phyloP scores from a whole-genome alignment of 768 basidiomycete genomes.

The Daedalea quercina region DNA sequence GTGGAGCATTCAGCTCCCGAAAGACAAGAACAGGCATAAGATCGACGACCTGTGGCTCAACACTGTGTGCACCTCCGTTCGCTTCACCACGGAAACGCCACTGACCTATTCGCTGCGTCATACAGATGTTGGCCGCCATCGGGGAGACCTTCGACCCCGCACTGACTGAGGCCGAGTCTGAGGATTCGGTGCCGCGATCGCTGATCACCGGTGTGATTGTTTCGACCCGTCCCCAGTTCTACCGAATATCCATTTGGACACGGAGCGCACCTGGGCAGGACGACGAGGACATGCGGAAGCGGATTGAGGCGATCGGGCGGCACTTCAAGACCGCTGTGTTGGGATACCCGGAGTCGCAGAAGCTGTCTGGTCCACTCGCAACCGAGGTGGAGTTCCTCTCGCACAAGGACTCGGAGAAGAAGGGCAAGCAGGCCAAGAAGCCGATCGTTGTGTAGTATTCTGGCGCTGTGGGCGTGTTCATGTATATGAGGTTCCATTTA shows the following conservation, averaged over 20 bases:
- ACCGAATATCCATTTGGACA: conserved; percentile 97
- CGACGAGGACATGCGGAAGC: conserved; percentile 58
- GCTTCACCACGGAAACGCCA: neutral
- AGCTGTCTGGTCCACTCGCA: conserved; percentile 78
- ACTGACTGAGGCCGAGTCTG: conserved; percentile 41
- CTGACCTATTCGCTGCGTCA: neutral
- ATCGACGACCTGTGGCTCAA: conserved; percentile 99
- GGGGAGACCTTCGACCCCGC: conserved; percentile 97
- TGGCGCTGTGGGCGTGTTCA: conserved; percentile 1
- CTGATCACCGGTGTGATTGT: conserved; percentile 68
- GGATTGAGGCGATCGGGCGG: conserved; percentile 77
- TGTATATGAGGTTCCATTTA: conserved; percentile 4
- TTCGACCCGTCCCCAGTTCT: conserved; percentile 90
- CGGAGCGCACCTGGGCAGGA: conserved; percentile 63
- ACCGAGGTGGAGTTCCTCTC: conserved; percentile 94
- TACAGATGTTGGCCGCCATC: conserved; percentile 97
- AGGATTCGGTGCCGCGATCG: conserved; percentile 42
- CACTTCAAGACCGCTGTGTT: conserved; percentile 92
- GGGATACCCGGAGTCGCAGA: conserved; percentile 68
- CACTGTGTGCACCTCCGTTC: conserved; percentile 51
- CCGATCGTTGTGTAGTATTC: conserved; percentile 48
- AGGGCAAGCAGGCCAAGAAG: conserved; percentile 79
- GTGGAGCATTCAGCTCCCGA: conserved; percentile 96
- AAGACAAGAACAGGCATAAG: conserved; percentile 79
- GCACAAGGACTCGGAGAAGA: conserved; percentile 94